Percentiles rank a stretch among this genome's conserved stretches.
phyloP scores from a whole-genome alignment of 1,284 basidiomycete species.

The Golubevia pallescens region DNA sequence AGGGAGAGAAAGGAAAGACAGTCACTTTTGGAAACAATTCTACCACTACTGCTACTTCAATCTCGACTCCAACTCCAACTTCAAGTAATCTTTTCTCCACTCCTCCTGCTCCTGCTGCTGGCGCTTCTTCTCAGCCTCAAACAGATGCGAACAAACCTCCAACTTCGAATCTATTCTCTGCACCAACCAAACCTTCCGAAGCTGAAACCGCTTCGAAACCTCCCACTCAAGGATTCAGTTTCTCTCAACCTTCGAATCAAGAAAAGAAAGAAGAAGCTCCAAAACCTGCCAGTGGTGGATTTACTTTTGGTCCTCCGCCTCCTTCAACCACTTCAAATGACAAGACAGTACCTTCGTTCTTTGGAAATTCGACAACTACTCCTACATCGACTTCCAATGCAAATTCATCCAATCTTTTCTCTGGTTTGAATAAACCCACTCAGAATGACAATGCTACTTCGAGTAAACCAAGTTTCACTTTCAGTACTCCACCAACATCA shows the following conservation, averaged over 20 bases:
- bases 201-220: background rate
- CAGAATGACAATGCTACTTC: background rate
- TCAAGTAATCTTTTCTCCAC: background rate
- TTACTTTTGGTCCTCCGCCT: background rate
- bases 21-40: background rate
- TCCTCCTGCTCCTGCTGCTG: background rate
- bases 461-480: slow-evolving; percentile 2
- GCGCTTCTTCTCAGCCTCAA: background rate
- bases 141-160: background rate
- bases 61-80: background rate
- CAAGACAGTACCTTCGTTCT: background rate
- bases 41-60: background rate
- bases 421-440: background rate
- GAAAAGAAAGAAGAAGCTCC: background rate
- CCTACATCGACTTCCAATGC: background rate
- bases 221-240: background rate
- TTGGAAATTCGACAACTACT: background rate
- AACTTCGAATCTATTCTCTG: background rate
- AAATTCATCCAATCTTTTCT: background rate
- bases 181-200: background rate
- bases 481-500: background rate
- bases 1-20: background rate
- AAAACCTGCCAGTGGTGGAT: background rate
- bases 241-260: background rate
- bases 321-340: background rate